Percentiles rank a stretch among this genome's conserved stretches.
These are phyloP conservation scores for Brettanomyces nanus DNA, from an alignment of 805 yeast species.

Conservation along the genomic window DNA sequence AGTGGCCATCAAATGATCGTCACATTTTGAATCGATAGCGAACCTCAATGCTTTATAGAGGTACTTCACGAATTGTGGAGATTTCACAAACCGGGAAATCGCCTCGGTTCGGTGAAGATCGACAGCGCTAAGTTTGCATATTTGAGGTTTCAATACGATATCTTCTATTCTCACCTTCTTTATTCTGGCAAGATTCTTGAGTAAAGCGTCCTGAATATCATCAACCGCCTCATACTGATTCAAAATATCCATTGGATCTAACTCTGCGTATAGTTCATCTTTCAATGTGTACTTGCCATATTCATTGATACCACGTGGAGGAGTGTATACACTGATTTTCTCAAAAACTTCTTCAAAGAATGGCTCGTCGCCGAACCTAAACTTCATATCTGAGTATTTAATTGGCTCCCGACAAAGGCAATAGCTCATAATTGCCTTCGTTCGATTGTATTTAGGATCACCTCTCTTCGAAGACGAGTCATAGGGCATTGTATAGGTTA, in stretches of 20 bases:
- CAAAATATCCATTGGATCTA: constrained; percentile 53
- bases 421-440: constrained; percentile 39
- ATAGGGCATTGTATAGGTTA: constrained; percentile 26
- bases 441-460: constrained; percentile 10
- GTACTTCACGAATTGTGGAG: constrained; percentile 45
- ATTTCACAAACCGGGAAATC: constrained; percentile 44
- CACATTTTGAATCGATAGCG: constrained; percentile 42
- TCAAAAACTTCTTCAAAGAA: constrained; percentile 42
- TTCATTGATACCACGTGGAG: constrained; percentile 61
- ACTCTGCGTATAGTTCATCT: constrained; percentile 30
- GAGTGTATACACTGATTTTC: constrained; percentile 51
- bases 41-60: constrained; percentile 49
- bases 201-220: constrained; percentile 40
- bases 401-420: constrained; percentile 43
- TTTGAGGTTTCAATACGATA: constrained; percentile 41
- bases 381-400: constrained; percentile 42
- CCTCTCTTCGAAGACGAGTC: constrained; percentile 15
- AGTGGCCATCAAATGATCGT: constrained; percentile 48
- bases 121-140: constrained; percentile 23
- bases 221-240: constrained; percentile 43
- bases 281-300: constrained; percentile 61
- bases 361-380: constrained; percentile 23
- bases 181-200: constrained; percentile 33
- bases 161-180: constrained; percentile 31
- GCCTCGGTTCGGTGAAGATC: constrained; percentile 17